A percentile compares a stretch with the other conserved stretches of the same genome.
phyloP scores from a whole-genome alignment of 2,329 filamentous ascomycete genomes.

The Arachnomyces sp. region DNA sequence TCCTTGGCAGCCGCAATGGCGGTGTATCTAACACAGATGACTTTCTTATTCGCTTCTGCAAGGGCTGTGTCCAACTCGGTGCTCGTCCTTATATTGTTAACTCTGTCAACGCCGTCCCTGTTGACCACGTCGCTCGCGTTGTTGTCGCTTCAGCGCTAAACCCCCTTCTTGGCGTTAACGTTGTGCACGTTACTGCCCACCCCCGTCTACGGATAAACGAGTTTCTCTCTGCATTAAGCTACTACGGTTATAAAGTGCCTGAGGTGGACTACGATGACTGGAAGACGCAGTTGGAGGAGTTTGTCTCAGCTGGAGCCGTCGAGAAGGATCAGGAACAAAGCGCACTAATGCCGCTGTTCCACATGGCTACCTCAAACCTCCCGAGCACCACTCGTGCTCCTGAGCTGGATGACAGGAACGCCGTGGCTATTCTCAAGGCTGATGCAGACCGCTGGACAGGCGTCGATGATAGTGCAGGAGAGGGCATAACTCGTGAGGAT shows the following conservation, averaged over 20 bases:
- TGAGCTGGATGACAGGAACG: constrained; percentile 66
- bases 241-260: constrained; percentile 65
- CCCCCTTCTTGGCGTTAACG: constrained; percentile 50
- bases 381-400: constrained; percentile 63
- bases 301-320: constrained; percentile 43
- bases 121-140: constrained; percentile 73
- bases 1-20: constrained; percentile 63
- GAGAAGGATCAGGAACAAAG: constrained; percentile 58
- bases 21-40: constrained; percentile 78
- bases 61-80: constrained; percentile 76
- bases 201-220: constrained; percentile 71
- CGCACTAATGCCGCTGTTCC: constrained; percentile 67
- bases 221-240: constrained; percentile 62
- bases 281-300: constrained; percentile 59
- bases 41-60: constrained; percentile 78
- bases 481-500: constrained; percentile 52
- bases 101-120: constrained; percentile 82
- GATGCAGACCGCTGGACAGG: constrained; percentile 54
- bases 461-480: constrained; percentile 49
- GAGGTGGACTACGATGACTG: constrained; percentile 62
- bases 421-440: constrained; percentile 54
- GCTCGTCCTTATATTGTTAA: constrained; percentile 71
- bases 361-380: constrained; percentile 65
- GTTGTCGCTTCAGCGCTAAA: constrained; percentile 67
- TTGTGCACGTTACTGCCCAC: constrained; percentile 72